Conservation (phyloP, 768 basidiomycete genomes). For the Sarcodon sp. region DNA sequence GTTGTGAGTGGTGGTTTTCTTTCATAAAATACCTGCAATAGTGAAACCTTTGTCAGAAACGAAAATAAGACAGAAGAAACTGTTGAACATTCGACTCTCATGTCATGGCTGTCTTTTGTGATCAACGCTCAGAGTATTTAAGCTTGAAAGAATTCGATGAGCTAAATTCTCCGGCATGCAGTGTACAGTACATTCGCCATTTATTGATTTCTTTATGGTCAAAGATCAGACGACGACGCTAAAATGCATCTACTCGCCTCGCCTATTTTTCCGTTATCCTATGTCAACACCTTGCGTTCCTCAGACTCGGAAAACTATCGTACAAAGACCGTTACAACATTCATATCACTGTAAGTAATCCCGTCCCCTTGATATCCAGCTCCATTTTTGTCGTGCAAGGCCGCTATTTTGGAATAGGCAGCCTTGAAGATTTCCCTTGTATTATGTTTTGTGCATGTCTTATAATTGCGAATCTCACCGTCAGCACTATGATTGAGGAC, state of each 20-base stretch:
- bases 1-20: too few relatives aligned
- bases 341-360: conserved; percentile 22
- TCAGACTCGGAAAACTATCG: conserved; percentile 13
- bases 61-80: too few relatives aligned
- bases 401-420: conserved; percentile 13
- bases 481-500: too few relatives aligned
- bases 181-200: conserved; percentile 5
- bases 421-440: conserved; percentile 16
- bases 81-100: too few relatives aligned
- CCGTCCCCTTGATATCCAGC: conserved; percentile 17
- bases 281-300: conserved; percentile 20
- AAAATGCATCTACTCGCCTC: conserved; percentile 16
- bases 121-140: too few relatives aligned
- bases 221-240: conserved; percentile 1
- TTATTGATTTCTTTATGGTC: too few relatives aligned
- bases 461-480: too few relatives aligned
- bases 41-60: too few relatives aligned
- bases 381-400: conserved; percentile 19
- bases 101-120: too few relatives aligned
- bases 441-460: too few relatives aligned
- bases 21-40: too few relatives aligned
- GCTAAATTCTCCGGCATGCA: conserved; percentile 4
- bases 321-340: conserved; percentile 18
- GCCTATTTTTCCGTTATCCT: conserved; percentile 28
- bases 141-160: too few relatives aligned